Conservation (phyloP, 495 filamentous ascomycete genomes). For the Trichoderma virens region DNA sequence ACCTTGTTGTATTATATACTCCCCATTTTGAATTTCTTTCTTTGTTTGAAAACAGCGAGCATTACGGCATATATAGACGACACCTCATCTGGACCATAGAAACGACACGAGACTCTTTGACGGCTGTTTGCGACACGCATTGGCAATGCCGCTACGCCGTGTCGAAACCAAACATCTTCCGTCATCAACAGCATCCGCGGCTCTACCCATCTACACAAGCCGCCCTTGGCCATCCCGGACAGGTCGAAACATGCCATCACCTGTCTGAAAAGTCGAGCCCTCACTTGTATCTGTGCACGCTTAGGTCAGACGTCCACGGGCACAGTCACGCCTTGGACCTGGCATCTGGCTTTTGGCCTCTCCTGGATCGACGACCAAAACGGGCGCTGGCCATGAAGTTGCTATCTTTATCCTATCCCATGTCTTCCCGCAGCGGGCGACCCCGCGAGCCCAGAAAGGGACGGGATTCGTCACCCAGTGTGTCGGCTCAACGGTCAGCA, state of each 20-base stretch:
- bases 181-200: no score
- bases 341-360: background rate
- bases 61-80: background rate
- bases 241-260: background rate
- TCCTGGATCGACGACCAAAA: background rate
- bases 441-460: background rate
- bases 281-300: background rate
- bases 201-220: background rate
- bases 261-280: background rate
- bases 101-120: background rate
- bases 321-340: background rate
- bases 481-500: conserved; percentile 1
- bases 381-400: background rate
- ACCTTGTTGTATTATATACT: no score
- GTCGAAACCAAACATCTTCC: no score
- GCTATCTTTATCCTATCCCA: background rate
- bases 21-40: background rate
- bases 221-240: background rate
- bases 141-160: no score
- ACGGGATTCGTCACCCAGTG: background rate
- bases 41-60: background rate
- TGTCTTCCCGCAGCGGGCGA: background rate
- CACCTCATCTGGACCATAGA: background rate
- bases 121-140: no score
- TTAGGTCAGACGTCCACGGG: background rate